A percentile compares a stretch with the other conserved stretches of the same genome.
Evolutionary conservation across 139 green algal genomes (phyloP).

Genomic region (Closterium sp.): DNA sequence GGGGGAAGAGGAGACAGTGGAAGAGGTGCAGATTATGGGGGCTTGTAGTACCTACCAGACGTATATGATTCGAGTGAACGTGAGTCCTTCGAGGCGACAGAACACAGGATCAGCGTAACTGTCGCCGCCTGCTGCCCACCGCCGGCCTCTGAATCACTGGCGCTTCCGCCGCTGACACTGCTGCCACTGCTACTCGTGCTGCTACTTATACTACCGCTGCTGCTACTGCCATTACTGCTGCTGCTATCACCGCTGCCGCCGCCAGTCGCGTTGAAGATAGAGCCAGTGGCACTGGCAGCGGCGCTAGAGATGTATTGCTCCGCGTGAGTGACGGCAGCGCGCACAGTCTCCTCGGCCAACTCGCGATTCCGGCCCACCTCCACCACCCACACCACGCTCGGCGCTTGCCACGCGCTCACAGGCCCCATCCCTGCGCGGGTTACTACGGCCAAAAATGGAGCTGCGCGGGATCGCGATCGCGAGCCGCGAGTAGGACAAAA

Average conservation of each 20-base stretch:
- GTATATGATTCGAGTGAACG: background rate
- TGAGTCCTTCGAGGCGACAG: background rate
- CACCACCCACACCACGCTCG: background rate
- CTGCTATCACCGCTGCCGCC: background rate
- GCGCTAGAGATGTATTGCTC: background rate
- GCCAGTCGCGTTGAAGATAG: background rate
- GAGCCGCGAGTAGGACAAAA: too few relatives aligned
- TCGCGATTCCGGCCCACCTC: background rate
- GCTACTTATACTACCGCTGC: background rate
- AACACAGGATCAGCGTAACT: background rate
- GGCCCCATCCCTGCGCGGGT: too few relatives aligned
- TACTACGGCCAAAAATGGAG: too few relatives aligned
- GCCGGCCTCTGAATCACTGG: background rate
- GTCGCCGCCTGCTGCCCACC: background rate
- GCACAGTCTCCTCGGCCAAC: background rate
- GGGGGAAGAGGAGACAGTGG: too few relatives aligned
- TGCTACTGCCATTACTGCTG: background rate
- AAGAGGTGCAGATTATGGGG: too few relatives aligned
- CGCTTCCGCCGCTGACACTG: background rate
- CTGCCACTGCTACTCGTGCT: background rate
- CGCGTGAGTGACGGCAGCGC: background rate
- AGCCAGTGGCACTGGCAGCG: background rate
- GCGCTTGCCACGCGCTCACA: background rate
- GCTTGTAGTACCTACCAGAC: background rate
- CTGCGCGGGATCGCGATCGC: too few relatives aligned